Base-by-base conservation (phyloP, 2,329 filamentous ascomycete species). In the Ascochyta fabae region DNA sequence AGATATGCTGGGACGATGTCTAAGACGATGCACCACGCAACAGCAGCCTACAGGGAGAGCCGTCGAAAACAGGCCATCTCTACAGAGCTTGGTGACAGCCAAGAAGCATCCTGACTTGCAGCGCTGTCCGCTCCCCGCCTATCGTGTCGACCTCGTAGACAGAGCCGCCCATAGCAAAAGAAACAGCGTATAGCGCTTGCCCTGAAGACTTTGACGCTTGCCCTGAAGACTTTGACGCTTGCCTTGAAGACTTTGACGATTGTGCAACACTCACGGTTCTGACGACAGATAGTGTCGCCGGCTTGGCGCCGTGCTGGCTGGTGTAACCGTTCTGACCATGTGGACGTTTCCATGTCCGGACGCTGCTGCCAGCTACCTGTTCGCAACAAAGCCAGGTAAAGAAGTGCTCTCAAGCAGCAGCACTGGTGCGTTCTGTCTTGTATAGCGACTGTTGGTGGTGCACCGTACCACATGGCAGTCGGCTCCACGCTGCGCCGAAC, bases 401-500 rank as follows among this genome's bases (percentile, higher is more conserved):
- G 6, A 26, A 1, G 0, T 1, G 24, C 4, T 26, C 4, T 26
- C 24, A 1, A 26, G 24, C 24, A 26, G 4, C 24, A 26, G 24
- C 24, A 26, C 24, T 44, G 1, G 44, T 31, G 35, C 19, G 35
- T 19, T 19, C 15, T 38, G 22, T 13, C 23, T 49, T 41, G n/a
- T 3, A 24, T 3, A 27, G 24, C 6, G 29, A 42, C 29, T 26
- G 50, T 22, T 15, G 36, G 39, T 26, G 40, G 48, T 26, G 26
- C 22, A 34, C 19, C 19, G 19, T 19, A 19, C 2, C 19, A 51
- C 24, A 38, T 43, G 38, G 39, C 26, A 39, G 35, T 45, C 49
- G 49, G 49, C 42, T 53, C 49, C 35, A 24, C 49, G 31, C 26
- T 26, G 36, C 19, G 42, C 42, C 46, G 49, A 36, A 35, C 42